Conservation (phyloP, 148 eudicot species). For the Nepenthes gracilis region DNA sequence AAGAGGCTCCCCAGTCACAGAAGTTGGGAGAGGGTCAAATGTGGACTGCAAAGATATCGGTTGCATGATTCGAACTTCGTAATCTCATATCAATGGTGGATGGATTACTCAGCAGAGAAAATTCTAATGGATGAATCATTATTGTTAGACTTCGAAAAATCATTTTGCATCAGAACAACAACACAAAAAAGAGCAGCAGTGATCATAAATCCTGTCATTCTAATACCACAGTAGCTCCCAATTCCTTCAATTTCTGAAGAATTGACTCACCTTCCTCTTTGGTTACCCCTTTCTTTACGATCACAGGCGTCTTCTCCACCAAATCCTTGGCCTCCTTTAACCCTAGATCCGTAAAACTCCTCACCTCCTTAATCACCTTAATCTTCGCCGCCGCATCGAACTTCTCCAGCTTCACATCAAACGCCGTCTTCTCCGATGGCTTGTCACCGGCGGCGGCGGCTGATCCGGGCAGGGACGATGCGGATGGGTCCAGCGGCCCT, state of each 20-base stretch:
- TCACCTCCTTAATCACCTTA: conserved; percentile 70
- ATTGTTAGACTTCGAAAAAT: not conserved
- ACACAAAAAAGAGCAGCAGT: not conserved
- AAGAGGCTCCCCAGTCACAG: too few relatives aligned
- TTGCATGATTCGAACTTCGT: too few relatives aligned
- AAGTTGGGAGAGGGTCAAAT: too few relatives aligned
- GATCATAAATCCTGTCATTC: conserved; percentile 26
- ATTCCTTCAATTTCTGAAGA: conserved; percentile 51
- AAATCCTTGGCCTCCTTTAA: conserved; percentile 78
- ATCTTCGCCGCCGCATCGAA: conserved; percentile 64
- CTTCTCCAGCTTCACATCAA: conserved; percentile 73
- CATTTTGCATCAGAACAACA: not conserved
- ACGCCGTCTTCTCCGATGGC: conserved; percentile 51
- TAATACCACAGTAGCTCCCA: conserved; percentile 78
- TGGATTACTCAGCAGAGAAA: too few relatives aligned
- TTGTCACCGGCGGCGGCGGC: conserved; percentile 14
- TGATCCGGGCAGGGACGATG: conserved; percentile 9
- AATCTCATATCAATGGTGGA: too few relatives aligned
- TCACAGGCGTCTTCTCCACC: conserved; percentile 69
- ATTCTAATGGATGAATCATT: too few relatives aligned
- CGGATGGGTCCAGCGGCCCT: conserved; percentile 19
- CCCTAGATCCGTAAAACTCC: conserved; percentile 54
- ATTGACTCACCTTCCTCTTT: conserved; percentile 67
- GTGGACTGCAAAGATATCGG: too few relatives aligned
- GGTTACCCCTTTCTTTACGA: conserved; percentile 57